A percentile compares a stretch with the other conserved stretches of the same genome.
Evolutionary conservation across 176 grass and related monocot species (phyloP).

Genomic region (Aegilops tauschii): DNA sequence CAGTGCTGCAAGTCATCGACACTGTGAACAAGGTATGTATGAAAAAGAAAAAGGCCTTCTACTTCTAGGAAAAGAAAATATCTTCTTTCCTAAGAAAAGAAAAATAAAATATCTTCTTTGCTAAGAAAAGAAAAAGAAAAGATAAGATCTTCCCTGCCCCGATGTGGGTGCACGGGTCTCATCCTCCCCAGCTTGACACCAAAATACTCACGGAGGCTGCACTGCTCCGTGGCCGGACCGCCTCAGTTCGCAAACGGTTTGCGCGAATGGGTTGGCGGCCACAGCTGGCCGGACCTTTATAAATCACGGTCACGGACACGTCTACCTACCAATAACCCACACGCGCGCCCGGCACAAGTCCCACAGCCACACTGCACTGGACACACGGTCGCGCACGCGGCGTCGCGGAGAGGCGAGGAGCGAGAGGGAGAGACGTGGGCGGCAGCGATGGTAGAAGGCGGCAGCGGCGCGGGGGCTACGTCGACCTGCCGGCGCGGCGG

Average conservation of each 20-base stretch:
- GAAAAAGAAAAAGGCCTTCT: too few species aligned
- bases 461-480: neutral
- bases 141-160: too few species aligned
- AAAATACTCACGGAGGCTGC: neutral
- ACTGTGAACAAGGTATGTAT: too few species aligned
- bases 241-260: neutral
- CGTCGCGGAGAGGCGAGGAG: neutral
- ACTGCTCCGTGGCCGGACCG: neutral
- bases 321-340: neutral
- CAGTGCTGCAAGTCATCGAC: too few species aligned
- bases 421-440: neutral
- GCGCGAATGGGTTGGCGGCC: neutral
- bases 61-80: too few species aligned
- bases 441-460: neutral
- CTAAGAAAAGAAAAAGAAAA: too few species aligned
- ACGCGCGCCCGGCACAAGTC: slow-evolving; percentile 10
- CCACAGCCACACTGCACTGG: neutral
- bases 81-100: too few species aligned
- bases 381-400: neutral
- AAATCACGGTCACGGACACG: neutral
- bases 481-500: neutral
- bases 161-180: too few species aligned
- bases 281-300: neutral
- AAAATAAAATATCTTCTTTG: too few species aligned
- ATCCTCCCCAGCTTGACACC: too few species aligned